Conservation (phyloP, 106 monocot genomes). For the Dactylorhiza incarnata region DNA sequence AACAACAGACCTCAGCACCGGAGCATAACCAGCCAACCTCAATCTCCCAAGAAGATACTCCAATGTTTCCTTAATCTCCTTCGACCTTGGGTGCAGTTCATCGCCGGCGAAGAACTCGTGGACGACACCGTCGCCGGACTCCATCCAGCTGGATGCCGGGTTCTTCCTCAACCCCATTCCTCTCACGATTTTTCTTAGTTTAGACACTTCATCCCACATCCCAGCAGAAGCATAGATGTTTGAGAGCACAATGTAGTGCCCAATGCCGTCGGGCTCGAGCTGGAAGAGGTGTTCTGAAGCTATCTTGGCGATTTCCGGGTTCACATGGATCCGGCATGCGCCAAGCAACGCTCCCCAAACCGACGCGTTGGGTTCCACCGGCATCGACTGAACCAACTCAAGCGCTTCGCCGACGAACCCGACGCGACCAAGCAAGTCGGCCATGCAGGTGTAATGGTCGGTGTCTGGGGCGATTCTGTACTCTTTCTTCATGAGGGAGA, state of each 20-base stretch:
- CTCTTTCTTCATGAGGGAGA: constrained; percentile 28
- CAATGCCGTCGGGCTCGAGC: constrained; percentile 48
- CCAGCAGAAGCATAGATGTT: constrained; percentile 58
- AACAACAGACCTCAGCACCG: constrained; percentile 24
- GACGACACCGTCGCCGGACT: constrained; percentile 39
- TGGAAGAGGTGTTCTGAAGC: constrained; percentile 42
- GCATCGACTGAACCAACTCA: constrained; percentile 38
- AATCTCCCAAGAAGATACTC: constrained; percentile 35
- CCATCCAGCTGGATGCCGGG: constrained; percentile 46
- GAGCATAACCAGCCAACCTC: constrained; percentile 33
- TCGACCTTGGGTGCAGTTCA: constrained; percentile 32
- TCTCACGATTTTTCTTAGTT: constrained; percentile 54
- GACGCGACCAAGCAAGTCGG: constrained; percentile 52
- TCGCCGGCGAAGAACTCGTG: constrained; percentile 76
- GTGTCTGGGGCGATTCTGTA: constrained; percentile 28
- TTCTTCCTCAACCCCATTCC: constrained; percentile 47
- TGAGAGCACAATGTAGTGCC: constrained; percentile 51
- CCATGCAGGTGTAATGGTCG: constrained; percentile 75
- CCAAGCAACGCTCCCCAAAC: constrained; percentile 73
- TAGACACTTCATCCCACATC: constrained; percentile 60
- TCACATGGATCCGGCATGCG: constrained; percentile 52
- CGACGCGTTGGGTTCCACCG: constrained; percentile 28
- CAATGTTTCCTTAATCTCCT: constrained; percentile 48
- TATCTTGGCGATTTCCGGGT: constrained; percentile 38
- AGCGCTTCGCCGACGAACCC: constrained; percentile 53